Evolutionary conservation across 345 rosid species (phyloP), one percentile per base, ranked within the genome.

Genomic region (Camelina neglecta): DNA sequence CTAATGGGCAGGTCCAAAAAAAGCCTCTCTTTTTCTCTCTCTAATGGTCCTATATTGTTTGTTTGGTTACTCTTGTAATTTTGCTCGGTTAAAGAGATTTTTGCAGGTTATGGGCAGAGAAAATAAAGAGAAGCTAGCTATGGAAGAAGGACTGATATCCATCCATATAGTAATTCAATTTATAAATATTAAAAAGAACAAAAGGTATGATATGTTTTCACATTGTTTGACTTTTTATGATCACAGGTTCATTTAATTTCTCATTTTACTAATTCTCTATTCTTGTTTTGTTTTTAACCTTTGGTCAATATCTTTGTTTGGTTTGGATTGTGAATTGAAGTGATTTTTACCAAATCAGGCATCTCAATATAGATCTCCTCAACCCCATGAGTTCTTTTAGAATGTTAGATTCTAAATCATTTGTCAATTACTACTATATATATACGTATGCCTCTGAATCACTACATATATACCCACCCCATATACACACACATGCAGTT

Each of bases 91-190:
- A 77, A 77, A 77, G 75, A 71, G 76, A 33, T 26, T 69, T 76
- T 78, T 78, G 77, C 81, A 78, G 77, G 81, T 78, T 72, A 78
- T 78, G 81, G 81, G 81, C 81, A 78, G 81, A 51, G 63, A 50
- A 38, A 64, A 77, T 56, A 71, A 77, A 77, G 80, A 77, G 72
- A 77, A 71, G 76, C 80, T 77, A 71, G 80, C 80, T 71, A 64
- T 64, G 67, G 80, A 77, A 71, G 80, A 77, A 71, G 80, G 65
- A 77, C 76, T 57, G 76, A 65, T 35, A 7, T 71, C 67, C 60
- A 77, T 68, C 60, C 55, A 77, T 54, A 29, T 64, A 57, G 39
- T 65, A 45, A 64, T 38, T 48, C 53, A 63, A 63, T 62, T 68
- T 45, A 31, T 61, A 54, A 18, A 18, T 44, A 62, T 33, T 12